A percentile compares a stretch with the other conserved stretches of the same genome.
Evolutionary conservation across 2,329 filamentous ascomycete species (phyloP).

Genomic region (Waltergamsia citrina): DNA sequence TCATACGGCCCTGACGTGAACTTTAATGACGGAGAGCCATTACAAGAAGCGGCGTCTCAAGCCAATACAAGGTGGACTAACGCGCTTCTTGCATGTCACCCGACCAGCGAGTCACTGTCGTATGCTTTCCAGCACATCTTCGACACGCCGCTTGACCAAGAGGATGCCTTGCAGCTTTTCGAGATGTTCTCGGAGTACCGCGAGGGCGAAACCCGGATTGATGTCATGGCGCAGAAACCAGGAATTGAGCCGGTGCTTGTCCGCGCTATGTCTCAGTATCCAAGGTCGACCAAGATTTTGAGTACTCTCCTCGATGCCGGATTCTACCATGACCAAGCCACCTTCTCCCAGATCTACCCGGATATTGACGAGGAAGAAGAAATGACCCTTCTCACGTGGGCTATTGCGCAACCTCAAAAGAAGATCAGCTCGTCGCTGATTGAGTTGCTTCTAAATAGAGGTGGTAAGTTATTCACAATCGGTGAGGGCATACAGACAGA

Average conservation of each 20-base stretch:
- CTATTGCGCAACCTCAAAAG: constrained; percentile 53
- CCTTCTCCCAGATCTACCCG: constrained; percentile 29
- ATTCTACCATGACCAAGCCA: constrained; percentile 49
- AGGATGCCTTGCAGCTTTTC: constrained; percentile 39
- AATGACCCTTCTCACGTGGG: constrained; percentile 50
- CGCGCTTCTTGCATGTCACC: constrained; percentile 38
- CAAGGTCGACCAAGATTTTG: constrained; percentile 42
- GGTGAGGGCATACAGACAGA: neutral
- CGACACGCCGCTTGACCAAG: constrained; percentile 36
- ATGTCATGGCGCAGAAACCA: constrained; percentile 34
- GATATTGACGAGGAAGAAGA: constrained; percentile 41
- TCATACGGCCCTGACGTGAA: constrained; percentile 35
- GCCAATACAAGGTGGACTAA: constrained; percentile 39
- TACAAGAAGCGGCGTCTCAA: constrained; percentile 43
- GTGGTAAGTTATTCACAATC: constrained; percentile 16
- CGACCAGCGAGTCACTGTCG: constrained; percentile 38
- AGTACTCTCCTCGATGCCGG: constrained; percentile 45
- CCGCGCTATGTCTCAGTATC: constrained; percentile 43
- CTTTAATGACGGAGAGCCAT: constrained; percentile 40
- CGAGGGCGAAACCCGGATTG: constrained; percentile 36
- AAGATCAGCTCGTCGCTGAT: constrained; percentile 50
- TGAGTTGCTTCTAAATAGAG: constrained; percentile 41
- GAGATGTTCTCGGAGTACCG: constrained; percentile 40
- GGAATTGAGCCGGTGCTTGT: constrained; percentile 38
- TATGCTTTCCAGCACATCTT: constrained; percentile 48